These are phyloP conservation scores for Colletotrichum chlorophyti DNA, from an alignment of 2,329 filamentous ascomycete genomes.

Conservation along the genomic window DNA sequence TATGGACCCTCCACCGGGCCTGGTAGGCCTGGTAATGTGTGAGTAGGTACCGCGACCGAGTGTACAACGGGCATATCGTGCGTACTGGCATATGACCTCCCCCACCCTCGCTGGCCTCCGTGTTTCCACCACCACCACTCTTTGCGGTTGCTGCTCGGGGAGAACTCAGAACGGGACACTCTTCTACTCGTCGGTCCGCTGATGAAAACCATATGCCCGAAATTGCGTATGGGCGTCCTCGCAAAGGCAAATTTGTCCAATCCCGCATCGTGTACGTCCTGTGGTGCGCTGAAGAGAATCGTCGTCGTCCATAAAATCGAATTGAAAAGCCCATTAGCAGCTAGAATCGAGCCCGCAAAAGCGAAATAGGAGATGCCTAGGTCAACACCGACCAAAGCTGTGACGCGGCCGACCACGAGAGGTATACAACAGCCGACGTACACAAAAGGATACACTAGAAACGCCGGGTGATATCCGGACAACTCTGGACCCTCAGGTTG, in stretches of 20 bases:
- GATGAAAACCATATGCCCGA: slow-evolving; percentile 17
- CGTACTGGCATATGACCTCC: slow-evolving; percentile 8
- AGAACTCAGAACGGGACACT: not conserved
- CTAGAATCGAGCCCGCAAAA: slow-evolving; percentile 57
- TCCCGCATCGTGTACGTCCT: slow-evolving; percentile 35
- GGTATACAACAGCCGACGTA: slow-evolving; percentile 69
- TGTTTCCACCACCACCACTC: slow-evolving; percentile 27
- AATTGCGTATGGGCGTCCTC: slow-evolving; percentile 18
- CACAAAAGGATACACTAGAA: slow-evolving; percentile 68
- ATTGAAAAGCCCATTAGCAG: slow-evolving; percentile 53
- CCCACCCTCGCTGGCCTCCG: slow-evolving; percentile 11
- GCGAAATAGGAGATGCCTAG: slow-evolving; percentile 57
- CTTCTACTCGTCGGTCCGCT: slow-evolving; percentile 11
- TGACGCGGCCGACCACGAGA: slow-evolving; percentile 64
- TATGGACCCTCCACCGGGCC: slow-evolving; percentile 2
- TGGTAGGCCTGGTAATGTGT: not conserved
- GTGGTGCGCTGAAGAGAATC: slow-evolving; percentile 38
- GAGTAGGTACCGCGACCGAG: not conserved
- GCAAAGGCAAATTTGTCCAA: slow-evolving; percentile 34
- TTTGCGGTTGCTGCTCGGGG: not conserved
- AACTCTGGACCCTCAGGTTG: not conserved
- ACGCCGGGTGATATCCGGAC: slow-evolving; percentile 37
- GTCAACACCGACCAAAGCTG: slow-evolving; percentile 55
- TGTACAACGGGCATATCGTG: slow-evolving; percentile 4
- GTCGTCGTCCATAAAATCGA: slow-evolving; percentile 42